Percentiles rank a stretch among this genome's conserved stretches.
Evolutionary conservation across 345 rosid species (phyloP).

Genomic region (Euphorbia pulcherrima): DNA sequence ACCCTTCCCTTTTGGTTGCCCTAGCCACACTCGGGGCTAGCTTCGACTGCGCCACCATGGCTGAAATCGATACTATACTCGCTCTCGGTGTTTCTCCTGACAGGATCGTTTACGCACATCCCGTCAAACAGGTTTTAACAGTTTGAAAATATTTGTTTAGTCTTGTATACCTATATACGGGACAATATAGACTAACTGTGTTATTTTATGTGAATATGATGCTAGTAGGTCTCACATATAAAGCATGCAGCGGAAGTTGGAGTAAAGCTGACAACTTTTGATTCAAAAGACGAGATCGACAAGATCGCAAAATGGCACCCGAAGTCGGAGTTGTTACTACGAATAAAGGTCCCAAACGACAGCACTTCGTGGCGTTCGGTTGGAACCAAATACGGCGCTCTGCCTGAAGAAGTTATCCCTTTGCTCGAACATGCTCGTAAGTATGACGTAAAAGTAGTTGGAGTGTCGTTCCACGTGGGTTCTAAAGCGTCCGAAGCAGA

Average conservation of each 20-base stretch:
- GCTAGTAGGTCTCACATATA: slow-evolving; percentile 27
- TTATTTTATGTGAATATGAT: no score
- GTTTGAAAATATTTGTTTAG: no score
- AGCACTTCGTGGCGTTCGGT: slow-evolving; percentile 12
- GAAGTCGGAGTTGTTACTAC: slow-evolving; percentile 21
- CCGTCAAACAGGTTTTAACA: slow-evolving; percentile 4
- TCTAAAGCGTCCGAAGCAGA: slow-evolving; percentile 12
- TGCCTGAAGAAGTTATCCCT: slow-evolving; percentile 17
- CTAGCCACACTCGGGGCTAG: slow-evolving; percentile 27
- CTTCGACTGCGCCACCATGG: slow-evolving; percentile 32
- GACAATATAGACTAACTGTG: no score
- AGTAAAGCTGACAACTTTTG: slow-evolving; percentile 33
- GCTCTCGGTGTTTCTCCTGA: slow-evolving; percentile 19
- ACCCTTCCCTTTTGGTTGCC: slow-evolving; percentile 18
- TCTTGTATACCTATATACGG: no score
- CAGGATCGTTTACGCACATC: slow-evolving; percentile 30
- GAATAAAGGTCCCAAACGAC: slow-evolving; percentile 22
- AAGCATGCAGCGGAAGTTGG: slow-evolving; percentile 32
- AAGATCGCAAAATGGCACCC: slow-evolving; percentile 35
- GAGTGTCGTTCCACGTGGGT: slow-evolving; percentile 35
- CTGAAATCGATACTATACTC: slow-evolving; percentile 28
- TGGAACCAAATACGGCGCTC: slow-evolving; percentile 28
- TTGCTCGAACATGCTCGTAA: slow-evolving; percentile 26
- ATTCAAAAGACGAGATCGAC: slow-evolving; percentile 27
- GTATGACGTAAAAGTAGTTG: slow-evolving; percentile 14